Percentiles rank a stretch among this genome's conserved stretches.
phyloP scores from a whole-genome alignment of 2,329 filamentous ascomycete species.

The Gnomoniopsis sp. region DNA sequence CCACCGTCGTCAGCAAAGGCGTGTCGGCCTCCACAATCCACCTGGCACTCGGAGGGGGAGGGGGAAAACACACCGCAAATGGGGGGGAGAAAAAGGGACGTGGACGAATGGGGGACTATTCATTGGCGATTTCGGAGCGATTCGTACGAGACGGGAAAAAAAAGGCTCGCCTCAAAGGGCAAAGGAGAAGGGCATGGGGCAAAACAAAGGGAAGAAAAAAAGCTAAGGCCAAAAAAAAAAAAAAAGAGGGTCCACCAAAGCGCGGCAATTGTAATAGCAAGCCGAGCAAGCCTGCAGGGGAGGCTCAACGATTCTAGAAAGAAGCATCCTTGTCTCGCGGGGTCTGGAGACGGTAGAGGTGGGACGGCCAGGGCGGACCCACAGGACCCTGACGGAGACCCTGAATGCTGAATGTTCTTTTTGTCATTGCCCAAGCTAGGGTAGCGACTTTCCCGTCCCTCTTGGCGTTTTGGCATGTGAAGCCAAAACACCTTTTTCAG shows the following conservation, averaged over 20 bases:
- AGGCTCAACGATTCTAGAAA: too few species aligned
- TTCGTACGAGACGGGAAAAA: neutral
- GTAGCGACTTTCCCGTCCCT: neutral
- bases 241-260: neutral
- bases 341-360: neutral
- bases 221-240: neutral
- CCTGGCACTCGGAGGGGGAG: neutral
- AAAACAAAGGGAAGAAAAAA: neutral
- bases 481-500: neutral
- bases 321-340: neutral
- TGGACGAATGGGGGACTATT: neutral
- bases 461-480: constrained; percentile 15
- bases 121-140: neutral
- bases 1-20: neutral
- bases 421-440: neutral
- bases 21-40: neutral
- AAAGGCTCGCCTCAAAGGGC: neutral
- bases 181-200: too few species aligned
- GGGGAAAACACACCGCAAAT: neutral
- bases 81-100: neutral
- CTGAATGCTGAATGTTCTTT: neutral
- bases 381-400: neutral
- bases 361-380: neutral
- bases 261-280: too few species aligned
- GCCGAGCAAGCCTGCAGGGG: too few species aligned